Evolutionary conservation across 352 stramenopile species (phyloP).

Genomic region (Achlya hypogyna): DNA sequence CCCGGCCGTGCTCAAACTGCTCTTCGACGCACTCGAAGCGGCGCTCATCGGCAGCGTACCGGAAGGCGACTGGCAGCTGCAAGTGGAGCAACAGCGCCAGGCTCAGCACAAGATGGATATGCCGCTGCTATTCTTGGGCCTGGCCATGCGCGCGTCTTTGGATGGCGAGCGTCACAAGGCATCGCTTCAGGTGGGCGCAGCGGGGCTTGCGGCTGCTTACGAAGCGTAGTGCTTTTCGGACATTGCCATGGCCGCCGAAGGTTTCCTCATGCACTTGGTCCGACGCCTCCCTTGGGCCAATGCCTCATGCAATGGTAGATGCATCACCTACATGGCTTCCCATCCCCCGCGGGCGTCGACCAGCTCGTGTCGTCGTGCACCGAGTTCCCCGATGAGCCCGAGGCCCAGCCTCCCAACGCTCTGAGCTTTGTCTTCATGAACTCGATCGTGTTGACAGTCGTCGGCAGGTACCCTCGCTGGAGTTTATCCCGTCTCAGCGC

Average conservation of each 20-base stretch:
- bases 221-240: constrained; percentile 81
- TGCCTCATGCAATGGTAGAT: constrained; percentile 22
- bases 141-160: constrained; percentile 77
- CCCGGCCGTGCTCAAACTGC: constrained; percentile 66
- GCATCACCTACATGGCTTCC: constrained; percentile 80
- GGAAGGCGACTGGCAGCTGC: constrained; percentile 66
- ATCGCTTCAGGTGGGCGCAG: constrained; percentile 9
- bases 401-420: constrained; percentile 25
- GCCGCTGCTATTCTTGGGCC: constrained; percentile 69
- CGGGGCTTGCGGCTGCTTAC: background rate
- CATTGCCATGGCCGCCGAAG: constrained; percentile 69
- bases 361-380: constrained; percentile 76
- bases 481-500: background rate
- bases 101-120: constrained; percentile 64
- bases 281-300: constrained; percentile 23
- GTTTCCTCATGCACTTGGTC: constrained; percentile 74
- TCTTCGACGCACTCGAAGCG: constrained; percentile 80
- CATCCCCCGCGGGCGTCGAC: constrained; percentile 70
- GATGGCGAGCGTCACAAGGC: constrained; percentile 37
- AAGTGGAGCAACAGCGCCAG: constrained; percentile 63
- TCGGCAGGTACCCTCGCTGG: constrained; percentile 34
- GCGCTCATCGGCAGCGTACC: constrained; percentile 73
- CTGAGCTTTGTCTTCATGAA: constrained; percentile 87
- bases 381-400: constrained; percentile 47
- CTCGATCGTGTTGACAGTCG: constrained; percentile 75